These are phyloP conservation scores for Saturnispora dispora DNA, from an alignment of 805 yeast genomes.

Conservation along the genomic window DNA sequence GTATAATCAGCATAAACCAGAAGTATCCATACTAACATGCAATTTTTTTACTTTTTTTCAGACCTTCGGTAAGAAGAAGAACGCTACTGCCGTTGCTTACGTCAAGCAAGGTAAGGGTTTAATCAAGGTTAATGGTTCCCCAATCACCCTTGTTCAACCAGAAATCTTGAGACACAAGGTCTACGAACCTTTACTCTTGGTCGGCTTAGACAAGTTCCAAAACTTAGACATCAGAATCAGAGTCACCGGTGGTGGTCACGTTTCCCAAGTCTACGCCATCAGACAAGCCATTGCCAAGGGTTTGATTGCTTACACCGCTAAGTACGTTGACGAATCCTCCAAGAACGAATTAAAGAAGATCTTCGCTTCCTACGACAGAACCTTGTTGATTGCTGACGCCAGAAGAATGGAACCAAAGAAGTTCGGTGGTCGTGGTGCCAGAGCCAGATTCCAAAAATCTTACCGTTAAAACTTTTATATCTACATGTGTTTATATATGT, in stretches of 20 bases:
- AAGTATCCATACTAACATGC: too few relatives aligned
- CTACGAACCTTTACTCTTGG: slow-evolving; percentile 97
- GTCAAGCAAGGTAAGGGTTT: slow-evolving; percentile 99
- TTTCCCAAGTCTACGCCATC: slow-evolving; percentile 98
- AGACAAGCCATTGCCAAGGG: slow-evolving; percentile 99
- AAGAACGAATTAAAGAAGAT: slow-evolving; percentile 99
- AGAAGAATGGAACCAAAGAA: slow-evolving; percentile 99
- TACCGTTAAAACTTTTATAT: slow-evolving; percentile 68
- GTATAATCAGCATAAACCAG: too few relatives aligned
- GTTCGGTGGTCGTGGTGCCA: slow-evolving; percentile 99
- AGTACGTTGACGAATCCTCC: slow-evolving; percentile 98
- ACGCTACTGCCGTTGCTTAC: slow-evolving; percentile 99
- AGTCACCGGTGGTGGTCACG: slow-evolving; percentile 99
- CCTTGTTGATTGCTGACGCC: slow-evolving; percentile 97
- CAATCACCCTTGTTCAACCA: slow-evolving; percentile 98
- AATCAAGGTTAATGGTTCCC: slow-evolving; percentile 98
- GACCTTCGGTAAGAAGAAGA: slow-evolving; percentile 99
- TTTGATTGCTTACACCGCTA: slow-evolving; percentile 98
- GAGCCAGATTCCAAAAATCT: slow-evolving; percentile 99
- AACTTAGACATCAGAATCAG: slow-evolving; percentile 97
- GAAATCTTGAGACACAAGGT: slow-evolving; percentile 99
- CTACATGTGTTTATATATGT: slow-evolving; percentile 3
- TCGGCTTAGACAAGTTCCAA: slow-evolving; percentile 98
- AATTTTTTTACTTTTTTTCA: too few relatives aligned
- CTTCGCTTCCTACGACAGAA: slow-evolving; percentile 96